Evolutionary conservation across 2,329 filamentous ascomycete genomes (phyloP), one percentile per base, ranked within the genome.

Genomic region (Rhinocladiella similis): DNA sequence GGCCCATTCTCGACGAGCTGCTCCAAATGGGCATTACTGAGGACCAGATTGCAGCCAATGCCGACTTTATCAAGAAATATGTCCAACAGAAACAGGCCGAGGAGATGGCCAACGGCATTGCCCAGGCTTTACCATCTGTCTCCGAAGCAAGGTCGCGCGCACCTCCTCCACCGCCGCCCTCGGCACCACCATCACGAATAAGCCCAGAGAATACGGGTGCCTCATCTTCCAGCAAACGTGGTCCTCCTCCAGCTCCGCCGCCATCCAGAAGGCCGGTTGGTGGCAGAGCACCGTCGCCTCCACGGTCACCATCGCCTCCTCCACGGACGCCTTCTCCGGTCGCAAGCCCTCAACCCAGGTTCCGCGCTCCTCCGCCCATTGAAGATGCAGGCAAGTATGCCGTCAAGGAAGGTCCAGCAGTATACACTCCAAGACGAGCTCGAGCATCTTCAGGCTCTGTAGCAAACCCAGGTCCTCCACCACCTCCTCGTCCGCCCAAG

Each of bases 301-400:
- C 63, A 47, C 86, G 65, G 73, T 86, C 72, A 72, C 78, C 70
- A 77, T 73, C 77, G 14, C 75, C 76, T 36, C 84, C 89, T n/a
- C 82, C 87, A 27, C 81, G 86, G 67, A 87, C 90, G 57, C 83
- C 87, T 13, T 85, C 87, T 13, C 89, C 90, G 12, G 84, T 86
- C 16, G 68, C 74, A 22, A 80, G 81, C 9, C 82, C 85, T 19
- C 82, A 86, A 50, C 84, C 84, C 7, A 82, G 81, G 65, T 97
- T 96, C 76, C 83, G 86, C 63, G 93, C 90, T 7, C 94, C 94
- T 45, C 94, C 94, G 33, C 90, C 93, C 2, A 75, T 97, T 57
- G 85, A 90, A 53, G 92, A 96, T 71, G 94, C 94, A 56, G 94
- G 94, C 36, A 96, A 90, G 73, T 94, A 85, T 69, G 91, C 88